Evolutionary conservation across 257 asterid genomes (phyloP).

Genomic region (Salvia miltiorrhiza): DNA sequence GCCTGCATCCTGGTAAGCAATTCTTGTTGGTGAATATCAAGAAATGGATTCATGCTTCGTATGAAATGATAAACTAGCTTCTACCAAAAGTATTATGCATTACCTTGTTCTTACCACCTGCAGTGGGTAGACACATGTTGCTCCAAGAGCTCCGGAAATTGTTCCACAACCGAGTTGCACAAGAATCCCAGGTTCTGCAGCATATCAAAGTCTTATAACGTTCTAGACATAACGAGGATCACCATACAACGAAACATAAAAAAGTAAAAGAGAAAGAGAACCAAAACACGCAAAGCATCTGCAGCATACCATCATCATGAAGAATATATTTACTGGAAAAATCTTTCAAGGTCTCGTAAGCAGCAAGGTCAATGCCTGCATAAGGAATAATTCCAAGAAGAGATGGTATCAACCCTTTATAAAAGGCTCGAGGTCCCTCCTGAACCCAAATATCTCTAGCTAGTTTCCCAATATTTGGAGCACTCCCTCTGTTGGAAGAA

Average conservation of each 20-base stretch:
- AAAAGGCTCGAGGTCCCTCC: conserved; percentile 96
- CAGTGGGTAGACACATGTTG: conserved; percentile 90
- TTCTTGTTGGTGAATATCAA: conserved; percentile 16
- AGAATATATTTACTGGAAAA: conserved; percentile 70
- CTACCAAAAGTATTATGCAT: too few relatives aligned
- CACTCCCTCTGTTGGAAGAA: conserved; percentile 59
- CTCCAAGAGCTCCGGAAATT: conserved; percentile 91
- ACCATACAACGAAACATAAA: too few relatives aligned
- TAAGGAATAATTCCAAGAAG: conserved; percentile 94
- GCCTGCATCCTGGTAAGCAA: conserved; percentile 87
- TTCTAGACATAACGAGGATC: not conserved
- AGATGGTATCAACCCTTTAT: conserved; percentile 89
- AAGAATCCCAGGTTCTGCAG: conserved; percentile 92
- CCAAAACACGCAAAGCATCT: not conserved
- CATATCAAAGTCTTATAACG: not conserved
- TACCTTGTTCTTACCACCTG: conserved; percentile 98
- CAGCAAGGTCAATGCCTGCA: conserved; percentile 94
- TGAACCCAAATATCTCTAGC: conserved; percentile 77
- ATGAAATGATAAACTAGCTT: not conserved
- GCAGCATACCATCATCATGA: conserved; percentile 75
- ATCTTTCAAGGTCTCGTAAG: conserved; percentile 85
- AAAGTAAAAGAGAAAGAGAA: not conserved
- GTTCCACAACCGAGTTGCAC: conserved; percentile 93
- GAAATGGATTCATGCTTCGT: not conserved
- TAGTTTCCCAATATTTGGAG: conserved; percentile 63